Percentiles rank a stretch among this genome's conserved stretches.
These are phyloP conservation scores for Parsonsia alboflavescens DNA, from an alignment of 257 asterid species.

Conservation along the genomic window DNA sequence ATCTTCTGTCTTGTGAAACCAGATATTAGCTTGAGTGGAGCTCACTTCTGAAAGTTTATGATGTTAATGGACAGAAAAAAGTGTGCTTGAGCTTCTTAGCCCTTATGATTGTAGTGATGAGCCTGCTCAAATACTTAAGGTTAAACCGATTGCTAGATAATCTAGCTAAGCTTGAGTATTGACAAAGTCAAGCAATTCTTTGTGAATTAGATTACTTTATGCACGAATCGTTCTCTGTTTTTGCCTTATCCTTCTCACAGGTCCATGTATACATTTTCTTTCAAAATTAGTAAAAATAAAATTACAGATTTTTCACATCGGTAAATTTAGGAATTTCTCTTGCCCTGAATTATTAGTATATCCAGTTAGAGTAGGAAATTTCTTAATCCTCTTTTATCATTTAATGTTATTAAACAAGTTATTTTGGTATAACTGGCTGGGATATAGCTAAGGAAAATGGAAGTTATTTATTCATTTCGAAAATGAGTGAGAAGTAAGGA, in stretches of 20 bases:
- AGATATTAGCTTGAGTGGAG: background rate
- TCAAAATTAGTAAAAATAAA: background rate
- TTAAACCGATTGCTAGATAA: background rate
- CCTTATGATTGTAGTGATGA: background rate
- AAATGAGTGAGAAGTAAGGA: background rate
- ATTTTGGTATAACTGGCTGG: background rate
- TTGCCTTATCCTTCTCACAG: background rate
- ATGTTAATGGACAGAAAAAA: constrained; percentile 3
- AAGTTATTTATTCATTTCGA: too few relatives aligned
- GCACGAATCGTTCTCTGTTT: background rate
- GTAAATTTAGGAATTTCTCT: background rate
- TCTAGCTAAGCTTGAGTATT: background rate
- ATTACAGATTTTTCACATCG: background rate
- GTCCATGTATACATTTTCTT: background rate
- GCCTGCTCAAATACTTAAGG: background rate
- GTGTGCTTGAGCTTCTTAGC: background rate
- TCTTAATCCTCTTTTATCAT: background rate
- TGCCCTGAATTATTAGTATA: background rate
- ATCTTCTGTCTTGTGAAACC: background rate
- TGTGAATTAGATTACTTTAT: background rate
- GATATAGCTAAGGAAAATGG: too few relatives aligned
- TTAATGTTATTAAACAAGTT: background rate
- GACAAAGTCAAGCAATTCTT: too few relatives aligned
- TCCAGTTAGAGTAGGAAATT: background rate
- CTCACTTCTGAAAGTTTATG: background rate